These are phyloP conservation scores for Ceriops zippeliana DNA, from an alignment of 345 rosid species.

Conservation along the genomic window DNA sequence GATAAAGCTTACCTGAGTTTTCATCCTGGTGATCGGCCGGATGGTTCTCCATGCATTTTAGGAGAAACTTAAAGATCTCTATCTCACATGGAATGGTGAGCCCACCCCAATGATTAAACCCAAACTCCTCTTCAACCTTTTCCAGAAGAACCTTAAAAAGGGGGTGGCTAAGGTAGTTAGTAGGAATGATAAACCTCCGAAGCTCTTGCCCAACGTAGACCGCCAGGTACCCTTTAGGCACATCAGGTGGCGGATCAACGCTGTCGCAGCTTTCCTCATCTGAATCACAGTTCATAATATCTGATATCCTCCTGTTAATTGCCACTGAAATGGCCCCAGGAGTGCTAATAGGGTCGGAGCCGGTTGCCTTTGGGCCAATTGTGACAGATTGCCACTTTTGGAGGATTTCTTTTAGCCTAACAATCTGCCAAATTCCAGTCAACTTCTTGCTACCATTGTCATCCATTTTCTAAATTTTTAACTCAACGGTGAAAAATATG, in stretches of 20 bases:
- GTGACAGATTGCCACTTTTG: conserved; percentile 90
- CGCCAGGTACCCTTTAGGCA: conserved; percentile 83
- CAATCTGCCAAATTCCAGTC: conserved; percentile 77
- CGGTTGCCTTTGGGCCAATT: conserved; percentile 37
- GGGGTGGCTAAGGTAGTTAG: conserved; percentile 78
- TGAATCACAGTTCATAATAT: conserved; percentile 50
- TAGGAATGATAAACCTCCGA: conserved; percentile 90
- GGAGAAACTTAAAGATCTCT: conserved; percentile 86
- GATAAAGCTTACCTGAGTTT: conserved; percentile 25
- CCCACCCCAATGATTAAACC: conserved; percentile 78
- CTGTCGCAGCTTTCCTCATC: conserved; percentile 76
- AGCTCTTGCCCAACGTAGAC: conserved; percentile 89
- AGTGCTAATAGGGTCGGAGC: conserved; percentile 19
- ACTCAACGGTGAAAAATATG: conserved; percentile 21
- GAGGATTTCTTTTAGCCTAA: conserved; percentile 72
- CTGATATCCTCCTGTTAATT: conserved; percentile 47
- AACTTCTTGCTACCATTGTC: conserved; percentile 53
- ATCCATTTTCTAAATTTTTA: conserved; percentile 46
- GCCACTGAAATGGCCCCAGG: conserved; percentile 38
- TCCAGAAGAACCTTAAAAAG: conserved; percentile 78
- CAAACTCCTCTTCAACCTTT: conserved; percentile 89
- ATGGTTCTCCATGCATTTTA: conserved; percentile 71
- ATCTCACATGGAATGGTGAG: conserved; percentile 93
- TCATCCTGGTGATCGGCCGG: conserved; percentile 40
- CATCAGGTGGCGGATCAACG: conserved; percentile 71